phyloP scores from a whole-genome alignment of 164 flowering plant genomes.

The Echeveria elegans region DNA sequence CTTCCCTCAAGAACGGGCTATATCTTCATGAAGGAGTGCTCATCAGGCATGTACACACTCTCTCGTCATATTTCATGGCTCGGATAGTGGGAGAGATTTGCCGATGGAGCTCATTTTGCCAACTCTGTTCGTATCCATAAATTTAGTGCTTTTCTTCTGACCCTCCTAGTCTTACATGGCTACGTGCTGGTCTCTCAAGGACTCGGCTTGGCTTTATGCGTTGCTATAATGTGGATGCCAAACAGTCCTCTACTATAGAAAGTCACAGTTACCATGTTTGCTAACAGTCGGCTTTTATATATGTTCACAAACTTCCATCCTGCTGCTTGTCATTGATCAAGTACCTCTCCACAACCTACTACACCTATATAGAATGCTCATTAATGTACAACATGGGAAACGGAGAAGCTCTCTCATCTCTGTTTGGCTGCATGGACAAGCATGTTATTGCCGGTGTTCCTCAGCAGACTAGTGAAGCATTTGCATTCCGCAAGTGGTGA shows the following conservation, averaged over 20 bases:
- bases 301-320: conserved; percentile 62
- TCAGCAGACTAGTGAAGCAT: too few relatives aligned
- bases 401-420: conserved; percentile 22
- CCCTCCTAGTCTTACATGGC: conserved; percentile 39
- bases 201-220: conserved; percentile 69
- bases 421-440: conserved; percentile 39
- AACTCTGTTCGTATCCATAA: conserved; percentile 31
- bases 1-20: conserved; percentile 83
- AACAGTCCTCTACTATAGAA: conserved; percentile 67
- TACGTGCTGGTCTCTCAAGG: conserved; percentile 85
- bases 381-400: conserved; percentile 54
- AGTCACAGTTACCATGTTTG: conserved; percentile 67
- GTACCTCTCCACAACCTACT: conserved; percentile 60
- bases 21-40: conserved; percentile 53
- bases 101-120: conserved; percentile 91
- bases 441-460: too few relatives aligned
- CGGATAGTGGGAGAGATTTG: conserved; percentile 51
- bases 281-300: conserved; percentile 73
- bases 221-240: conserved; percentile 84
- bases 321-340: conserved; percentile 66
- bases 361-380: conserved; percentile 53
- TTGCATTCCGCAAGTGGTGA: too few relatives aligned
- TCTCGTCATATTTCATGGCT: conserved; percentile 81
- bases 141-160: conserved; percentile 34
- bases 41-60: conserved; percentile 74